These are phyloP conservation scores for Plasmodium knowlesi DNA, from an alignment of 169 alveolate species.

Conservation along the genomic window DNA sequence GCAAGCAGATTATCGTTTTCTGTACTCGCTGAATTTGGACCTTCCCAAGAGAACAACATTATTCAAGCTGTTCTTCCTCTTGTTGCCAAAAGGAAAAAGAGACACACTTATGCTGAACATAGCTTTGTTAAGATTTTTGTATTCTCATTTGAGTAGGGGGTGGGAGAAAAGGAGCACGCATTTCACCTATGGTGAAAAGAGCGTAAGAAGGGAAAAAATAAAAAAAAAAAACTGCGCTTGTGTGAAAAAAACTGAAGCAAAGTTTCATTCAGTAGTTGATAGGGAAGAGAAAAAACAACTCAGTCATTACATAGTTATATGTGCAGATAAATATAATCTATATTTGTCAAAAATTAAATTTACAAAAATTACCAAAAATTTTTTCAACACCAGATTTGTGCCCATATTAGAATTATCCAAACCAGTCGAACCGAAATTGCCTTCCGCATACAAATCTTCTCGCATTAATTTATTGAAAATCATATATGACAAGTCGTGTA, in stretches of 20 bases:
- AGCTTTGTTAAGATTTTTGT: conserved; percentile 56
- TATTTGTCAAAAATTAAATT: conserved; percentile 49
- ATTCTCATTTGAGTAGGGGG: conserved; percentile 35
- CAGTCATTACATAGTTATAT: conserved; percentile 36
- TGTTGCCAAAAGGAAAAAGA: conserved; percentile 29
- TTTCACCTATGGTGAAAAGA: not conserved
- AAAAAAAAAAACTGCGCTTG: conserved; percentile 9
- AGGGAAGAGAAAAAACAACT: conserved; percentile 57
- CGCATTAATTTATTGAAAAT: conserved; percentile 74
- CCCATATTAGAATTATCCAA: conserved; percentile 21
- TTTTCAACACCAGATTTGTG: conserved; percentile 48
- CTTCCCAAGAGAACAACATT: not conserved
- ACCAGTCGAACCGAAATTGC: conserved; percentile 21
- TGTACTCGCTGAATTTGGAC: not conserved
- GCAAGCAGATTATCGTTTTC: not conserved
- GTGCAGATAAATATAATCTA: conserved; percentile 48
- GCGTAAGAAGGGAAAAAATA: not conserved
- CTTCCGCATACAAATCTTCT: conserved; percentile 12
- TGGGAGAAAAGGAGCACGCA: not conserved
- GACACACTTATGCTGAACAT: conserved; percentile 41
- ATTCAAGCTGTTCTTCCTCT: conserved; percentile 17
- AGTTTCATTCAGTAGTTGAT: conserved; percentile 7
- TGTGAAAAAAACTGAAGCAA: not conserved
- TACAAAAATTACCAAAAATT: conserved; percentile 40
- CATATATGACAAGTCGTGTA: conserved; percentile 69